phyloP scores from a whole-genome alignment of 1,284 basidiomycete species.

The Pseudozyma hubeiensis region DNA sequence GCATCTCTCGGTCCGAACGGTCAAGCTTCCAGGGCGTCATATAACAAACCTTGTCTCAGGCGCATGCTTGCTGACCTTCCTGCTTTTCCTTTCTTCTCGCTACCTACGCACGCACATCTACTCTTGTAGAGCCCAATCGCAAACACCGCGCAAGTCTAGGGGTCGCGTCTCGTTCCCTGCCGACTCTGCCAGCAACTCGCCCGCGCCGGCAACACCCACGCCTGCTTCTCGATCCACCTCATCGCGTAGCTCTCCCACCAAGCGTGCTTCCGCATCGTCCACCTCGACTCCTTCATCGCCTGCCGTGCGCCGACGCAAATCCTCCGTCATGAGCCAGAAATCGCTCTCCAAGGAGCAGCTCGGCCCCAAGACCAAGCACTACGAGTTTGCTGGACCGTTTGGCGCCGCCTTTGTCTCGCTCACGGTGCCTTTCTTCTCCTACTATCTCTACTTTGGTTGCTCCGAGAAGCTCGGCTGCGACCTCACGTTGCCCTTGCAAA shows the following conservation, averaged over 20 bases:
- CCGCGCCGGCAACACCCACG: slow-evolving; percentile 38
- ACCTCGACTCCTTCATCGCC: slow-evolving; percentile 26
- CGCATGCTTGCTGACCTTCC: background rate
- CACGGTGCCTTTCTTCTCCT: slow-evolving; percentile 79
- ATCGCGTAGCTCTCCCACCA: slow-evolving; percentile 25
- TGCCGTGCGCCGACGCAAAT: slow-evolving; percentile 31
- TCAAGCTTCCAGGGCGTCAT: too few relatives aligned
- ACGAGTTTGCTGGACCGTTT: slow-evolving; percentile 87
- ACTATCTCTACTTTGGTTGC: slow-evolving; percentile 86
- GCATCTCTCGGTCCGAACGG: too few relatives aligned
- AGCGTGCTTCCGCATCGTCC: slow-evolving; percentile 14
- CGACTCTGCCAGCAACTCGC: slow-evolving; percentile 40
- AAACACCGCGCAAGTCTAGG: slow-evolving; percentile 36
- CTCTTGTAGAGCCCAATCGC: slow-evolving; percentile 35
- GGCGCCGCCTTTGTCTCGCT: slow-evolving; percentile 81
- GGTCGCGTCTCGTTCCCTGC: slow-evolving; percentile 31
- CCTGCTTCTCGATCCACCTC: slow-evolving; percentile 31
- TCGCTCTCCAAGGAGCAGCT: slow-evolving; percentile 62
- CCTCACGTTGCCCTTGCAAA: slow-evolving; percentile 49
- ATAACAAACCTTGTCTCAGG: too few relatives aligned
- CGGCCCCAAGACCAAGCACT: slow-evolving; percentile 73
- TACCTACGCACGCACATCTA: background rate
- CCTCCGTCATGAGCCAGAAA: slow-evolving; percentile 42
- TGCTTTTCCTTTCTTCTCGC: background rate
- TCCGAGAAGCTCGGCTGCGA: slow-evolving; percentile 73